Evolutionary conservation across 371 early-diverging fungal genomes (phyloP), one percentile per base, ranked within the genome.

Genomic region (Rhizopus delemar): DNA sequence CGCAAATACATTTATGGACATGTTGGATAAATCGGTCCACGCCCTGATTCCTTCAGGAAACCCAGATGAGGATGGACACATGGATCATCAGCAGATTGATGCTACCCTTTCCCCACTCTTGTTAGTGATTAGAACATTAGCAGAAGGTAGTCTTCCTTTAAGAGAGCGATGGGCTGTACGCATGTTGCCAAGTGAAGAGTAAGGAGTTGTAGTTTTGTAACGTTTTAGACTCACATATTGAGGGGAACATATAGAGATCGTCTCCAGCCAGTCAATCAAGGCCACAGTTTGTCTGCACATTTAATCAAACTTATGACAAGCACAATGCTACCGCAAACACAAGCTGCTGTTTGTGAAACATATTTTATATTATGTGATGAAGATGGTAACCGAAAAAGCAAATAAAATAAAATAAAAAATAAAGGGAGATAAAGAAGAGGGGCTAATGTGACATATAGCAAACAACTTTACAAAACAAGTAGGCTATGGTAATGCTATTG

Each of bases 401-500:
- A 13, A 12, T 33, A 35, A 39, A 34, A 29, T 29, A 29, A 28
- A 49, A 34, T 11, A 31, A 15, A 28, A 45, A 43, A 45, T 6
- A 3, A 22, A 11, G 12, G 29, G n/a, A 56, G 7, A 36, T 11
- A 16, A 8, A 16, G 22, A 8, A 13, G 41, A 29, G 28, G 34
- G 22, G 13, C 5, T 5, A 34, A 11, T 13, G 34, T 34, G 12
- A 31, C 34, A 12, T 22, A 34, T 69, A 93, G 93, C 91, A 0
- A 66, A 71, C 31, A 70, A 75, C 46, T 84, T 97, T 60, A 84
- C 89, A 43, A 75, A 81, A 51, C 85, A 91, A 59, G 86, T 93
- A 3, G 97, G 98, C 4, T 94, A 94, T 62, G 98, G 97, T 32
- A 93, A 93, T 65, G 94, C 92, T 7, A 90, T 93, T 5, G 97